Conservation (phyloP, 441 rosid species). For the Pelargonium exstipulatum region DNA sequence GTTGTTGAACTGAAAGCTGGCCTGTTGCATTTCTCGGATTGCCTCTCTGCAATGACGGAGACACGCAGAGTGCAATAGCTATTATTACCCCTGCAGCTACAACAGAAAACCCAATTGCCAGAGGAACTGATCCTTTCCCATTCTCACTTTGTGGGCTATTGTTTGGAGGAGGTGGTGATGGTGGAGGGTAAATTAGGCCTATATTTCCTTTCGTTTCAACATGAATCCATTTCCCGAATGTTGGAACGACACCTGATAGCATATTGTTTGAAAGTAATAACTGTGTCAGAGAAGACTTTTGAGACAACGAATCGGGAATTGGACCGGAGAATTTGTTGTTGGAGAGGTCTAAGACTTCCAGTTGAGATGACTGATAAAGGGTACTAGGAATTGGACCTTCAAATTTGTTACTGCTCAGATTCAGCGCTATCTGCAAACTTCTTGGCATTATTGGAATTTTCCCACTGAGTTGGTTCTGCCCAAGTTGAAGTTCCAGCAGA, state of each 20-base stretch:
- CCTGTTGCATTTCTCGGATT: no score
- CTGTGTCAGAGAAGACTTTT: slow-evolving; percentile 35
- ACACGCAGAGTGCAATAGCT: slow-evolving; percentile 24
- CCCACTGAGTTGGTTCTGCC: slow-evolving; percentile 52
- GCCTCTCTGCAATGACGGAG: slow-evolving; percentile 36
- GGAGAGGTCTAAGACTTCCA: slow-evolving; percentile 75
- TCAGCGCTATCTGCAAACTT: slow-evolving; percentile 57
- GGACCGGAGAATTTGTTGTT: slow-evolving; percentile 47
- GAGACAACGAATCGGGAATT: slow-evolving; percentile 34
- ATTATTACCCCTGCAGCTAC: slow-evolving; percentile 31
- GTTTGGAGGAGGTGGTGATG: no score
- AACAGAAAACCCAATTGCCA: slow-evolving; percentile 32
- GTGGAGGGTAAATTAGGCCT: slow-evolving; percentile 12
- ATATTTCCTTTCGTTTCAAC: slow-evolving; percentile 35
- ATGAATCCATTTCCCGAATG: slow-evolving; percentile 25
- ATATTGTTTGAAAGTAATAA: slow-evolving; percentile 54
- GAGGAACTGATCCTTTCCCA: slow-evolving; percentile 27
- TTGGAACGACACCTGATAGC: slow-evolving; percentile 42
- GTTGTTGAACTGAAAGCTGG: no score
- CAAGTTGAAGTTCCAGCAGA: slow-evolving; percentile 64
- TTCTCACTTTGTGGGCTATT: background rate
- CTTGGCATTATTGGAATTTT: slow-evolving; percentile 47
- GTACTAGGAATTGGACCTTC: slow-evolving; percentile 42
- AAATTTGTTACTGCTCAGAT: slow-evolving; percentile 56
- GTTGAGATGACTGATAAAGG: slow-evolving; percentile 27